Base-by-base conservation (phyloP, 2,329 filamentous ascomycete species). In the Aureobasidium pullulans region DNA sequence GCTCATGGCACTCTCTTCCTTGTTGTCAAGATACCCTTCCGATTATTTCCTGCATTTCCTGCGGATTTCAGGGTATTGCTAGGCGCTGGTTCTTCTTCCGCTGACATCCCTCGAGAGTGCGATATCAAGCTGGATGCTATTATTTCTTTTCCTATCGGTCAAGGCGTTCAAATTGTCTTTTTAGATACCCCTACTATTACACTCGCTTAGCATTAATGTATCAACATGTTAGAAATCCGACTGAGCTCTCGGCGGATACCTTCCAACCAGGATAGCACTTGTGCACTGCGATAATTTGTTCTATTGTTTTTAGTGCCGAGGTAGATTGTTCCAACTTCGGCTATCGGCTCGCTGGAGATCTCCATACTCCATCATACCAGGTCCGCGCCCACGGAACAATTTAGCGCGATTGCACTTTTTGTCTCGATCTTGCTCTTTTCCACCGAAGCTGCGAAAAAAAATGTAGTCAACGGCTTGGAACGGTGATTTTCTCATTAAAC, bases 111-210 rank as follows among this genome's bases (percentile, higher is more conserved):
- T 23, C 23, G 23, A 23, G 23, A 23, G 23, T 23, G 23, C 23
- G 40, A 37, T 15, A 32, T 34, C 44, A 8, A 37, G 10, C 23
- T 34, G 43, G n/a, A 32, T 16, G 11, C 10, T 29, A 19, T 52
- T 52, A n/a, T 16, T 15, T 42, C 23, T 32, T 34, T 10, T 34
- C 23, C 29, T 9, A 36, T 16, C 36, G 44, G 6, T 49, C 10
- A 36, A n/a, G 57, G 57, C 44, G 46, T 56, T 56, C 29, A 32
- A n/a, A 15, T 10, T 56, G 36, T 23, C 37, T 40, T 53, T 53
- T 37, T 56, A 59, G 57, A 59, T 59, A 59, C 57, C 57, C 57
- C 57, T 50, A 42, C 40, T 50, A 59, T 36, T 43, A 59, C 57
- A 59, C 46, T 59, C 57, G 57, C 46, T 59, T 46, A 34, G 46